A percentile compares a stretch with the other conserved stretches of the same genome.
Evolutionary conservation across 1,284 basidiomycete species (phyloP).

Genomic region (Ganoderma sinense): DNA sequence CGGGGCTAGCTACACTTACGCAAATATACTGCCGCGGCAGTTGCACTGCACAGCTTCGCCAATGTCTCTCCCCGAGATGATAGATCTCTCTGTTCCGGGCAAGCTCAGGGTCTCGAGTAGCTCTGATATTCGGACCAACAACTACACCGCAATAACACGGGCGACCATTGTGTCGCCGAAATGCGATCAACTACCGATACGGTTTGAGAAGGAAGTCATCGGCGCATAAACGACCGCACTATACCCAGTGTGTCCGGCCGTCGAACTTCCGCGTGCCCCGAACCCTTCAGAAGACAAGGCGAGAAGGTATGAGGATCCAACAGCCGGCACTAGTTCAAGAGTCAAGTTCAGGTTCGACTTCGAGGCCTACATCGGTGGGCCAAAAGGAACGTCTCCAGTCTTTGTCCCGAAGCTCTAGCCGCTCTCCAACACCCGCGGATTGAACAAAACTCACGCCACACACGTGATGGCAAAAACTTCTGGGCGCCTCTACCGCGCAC

Average conservation of each 20-base stretch:
- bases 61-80: slow-evolving; percentile 10
- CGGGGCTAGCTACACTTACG: not conserved
- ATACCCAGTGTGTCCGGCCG: too few relatives aligned
- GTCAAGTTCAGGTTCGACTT: too few relatives aligned
- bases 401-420: not conserved
- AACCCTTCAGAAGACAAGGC: not conserved
- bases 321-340: too few relatives aligned
- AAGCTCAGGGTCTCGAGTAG: slow-evolving; percentile 9
- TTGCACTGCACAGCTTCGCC: slow-evolving; percentile 11
- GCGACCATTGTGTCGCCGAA: slow-evolving; percentile 5
- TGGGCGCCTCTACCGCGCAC: slow-evolving; percentile 24
- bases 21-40: not conserved
- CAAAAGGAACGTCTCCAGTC: not conserved
- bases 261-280: not conserved
- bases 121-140: not conserved
- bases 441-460: not conserved
- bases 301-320: not conserved
- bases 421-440: slow-evolving; percentile 14
- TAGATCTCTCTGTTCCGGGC: slow-evolving; percentile 6
- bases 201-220: not conserved
- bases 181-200: not conserved
- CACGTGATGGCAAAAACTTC: slow-evolving; percentile 24
- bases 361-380: not conserved
- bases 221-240: not conserved
- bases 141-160: not conserved